A percentile compares a stretch with the other conserved stretches of the same genome.
These are phyloP conservation scores for Annulohypoxylon maeteangense DNA, from an alignment of 495 filamentous ascomycete genomes.

Conservation along the genomic window DNA sequence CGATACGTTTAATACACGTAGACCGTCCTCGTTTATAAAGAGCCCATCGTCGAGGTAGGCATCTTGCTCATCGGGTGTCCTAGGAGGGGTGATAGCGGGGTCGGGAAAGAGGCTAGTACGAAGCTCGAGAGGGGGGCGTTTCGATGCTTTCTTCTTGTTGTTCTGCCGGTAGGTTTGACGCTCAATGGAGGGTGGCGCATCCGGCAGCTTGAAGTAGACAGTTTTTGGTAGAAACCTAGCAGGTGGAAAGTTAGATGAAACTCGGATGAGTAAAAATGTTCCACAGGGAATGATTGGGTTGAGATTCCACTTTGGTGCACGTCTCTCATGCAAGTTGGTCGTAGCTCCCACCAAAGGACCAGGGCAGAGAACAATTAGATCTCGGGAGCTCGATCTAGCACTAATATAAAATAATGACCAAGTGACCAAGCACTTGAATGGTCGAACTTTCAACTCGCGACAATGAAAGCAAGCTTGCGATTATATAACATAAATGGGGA, in stretches of 20 bases:
- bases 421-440: conserved; percentile 4
- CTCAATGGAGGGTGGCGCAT: conserved; percentile 49
- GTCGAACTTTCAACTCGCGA: not conserved
- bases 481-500: conserved; percentile 8
- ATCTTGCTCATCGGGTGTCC: conserved; percentile 68
- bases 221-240: conserved; percentile 89
- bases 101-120: conserved; percentile 61
- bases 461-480: not conserved
- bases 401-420: not conserved
- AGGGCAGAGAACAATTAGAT: conserved; percentile 3
- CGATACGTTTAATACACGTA: conserved; percentile 53
- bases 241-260: conserved; percentile 8
- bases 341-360: conserved; percentile 9
- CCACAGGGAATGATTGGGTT: not conserved
- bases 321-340: conserved; percentile 12
- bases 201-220: conserved; percentile 73
- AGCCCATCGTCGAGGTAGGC: conserved; percentile 61
- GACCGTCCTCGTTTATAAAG: conserved; percentile 67
- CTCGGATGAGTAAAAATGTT: not conserved
- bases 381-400: not conserved
- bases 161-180: conserved; percentile 47
- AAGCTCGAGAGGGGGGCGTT: conserved; percentile 47
- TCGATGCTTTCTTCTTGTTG: conserved; percentile 39
- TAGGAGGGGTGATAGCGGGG: conserved; percentile 61
- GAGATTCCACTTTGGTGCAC: conserved; percentile 13